Evolutionary conservation across 345 rosid species (phyloP).

Genomic region (Camelina laxa): DNA sequence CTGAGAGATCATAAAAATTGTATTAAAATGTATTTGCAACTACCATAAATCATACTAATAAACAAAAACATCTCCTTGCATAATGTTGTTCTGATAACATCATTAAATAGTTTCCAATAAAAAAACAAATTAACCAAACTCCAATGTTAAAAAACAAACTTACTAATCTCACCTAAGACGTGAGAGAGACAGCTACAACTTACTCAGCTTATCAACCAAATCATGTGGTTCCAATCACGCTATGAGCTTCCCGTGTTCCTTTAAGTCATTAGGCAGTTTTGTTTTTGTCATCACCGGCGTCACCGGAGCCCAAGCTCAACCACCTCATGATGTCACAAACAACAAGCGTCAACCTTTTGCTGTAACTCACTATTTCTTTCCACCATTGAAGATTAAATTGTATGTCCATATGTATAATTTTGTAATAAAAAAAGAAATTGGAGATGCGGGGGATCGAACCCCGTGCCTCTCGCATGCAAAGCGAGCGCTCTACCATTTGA

Average conservation of each 20-base stretch:
- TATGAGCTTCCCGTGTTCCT: too few species aligned
- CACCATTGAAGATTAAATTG: too few species aligned
- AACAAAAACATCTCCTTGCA: neutral
- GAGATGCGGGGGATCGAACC: slow-evolving; percentile 33
- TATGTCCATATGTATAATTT: too few species aligned
- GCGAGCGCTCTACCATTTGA: slow-evolving; percentile 92
- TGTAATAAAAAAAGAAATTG: too few species aligned
- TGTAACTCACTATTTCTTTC: too few species aligned
- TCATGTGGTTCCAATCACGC: too few species aligned
- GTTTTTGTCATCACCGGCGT: too few species aligned
- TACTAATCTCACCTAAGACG: neutral
- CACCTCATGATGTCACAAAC: too few species aligned
- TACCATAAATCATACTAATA: slow-evolving; percentile 2
- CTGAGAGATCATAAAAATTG: neutral
- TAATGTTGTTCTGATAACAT: neutral
- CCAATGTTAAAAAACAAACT: neutral
- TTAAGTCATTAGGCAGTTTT: too few species aligned
- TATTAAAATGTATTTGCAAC: slow-evolving; percentile 14
- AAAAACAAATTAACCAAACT: neutral
- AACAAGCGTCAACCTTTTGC: too few species aligned
- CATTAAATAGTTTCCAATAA: neutral
- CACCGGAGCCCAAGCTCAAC: too few species aligned
- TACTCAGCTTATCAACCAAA: slow-evolving; percentile 1
- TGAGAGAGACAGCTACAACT: neutral
- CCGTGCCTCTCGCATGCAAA: slow-evolving; percentile 45